phyloP scores from a whole-genome alignment of 176 grass and related monocot genomes.

The sorghum (Sorghum bicolor) region DNA sequence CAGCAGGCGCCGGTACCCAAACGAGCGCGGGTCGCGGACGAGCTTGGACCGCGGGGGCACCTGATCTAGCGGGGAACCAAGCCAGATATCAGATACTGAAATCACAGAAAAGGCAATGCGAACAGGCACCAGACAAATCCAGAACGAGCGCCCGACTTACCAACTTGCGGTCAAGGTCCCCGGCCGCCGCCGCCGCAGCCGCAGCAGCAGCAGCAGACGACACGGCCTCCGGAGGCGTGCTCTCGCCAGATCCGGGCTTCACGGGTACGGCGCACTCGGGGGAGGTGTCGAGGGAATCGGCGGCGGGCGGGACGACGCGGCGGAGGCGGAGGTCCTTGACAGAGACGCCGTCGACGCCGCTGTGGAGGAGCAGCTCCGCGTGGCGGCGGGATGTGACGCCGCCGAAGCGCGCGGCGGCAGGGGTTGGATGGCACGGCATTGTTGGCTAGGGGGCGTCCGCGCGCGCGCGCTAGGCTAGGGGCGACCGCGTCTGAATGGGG shows the following conservation, averaged over 20 bases:
- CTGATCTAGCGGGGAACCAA: not conserved
- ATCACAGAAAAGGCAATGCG: not conserved
- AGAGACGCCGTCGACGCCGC: not conserved
- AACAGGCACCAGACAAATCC: not conserved
- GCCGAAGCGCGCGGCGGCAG: not conserved
- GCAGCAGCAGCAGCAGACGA: not conserved
- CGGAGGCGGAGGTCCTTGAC: constrained; percentile 69
- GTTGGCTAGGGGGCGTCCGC: constrained; percentile 1
- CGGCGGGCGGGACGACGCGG: constrained; percentile 54
- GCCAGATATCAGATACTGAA: not conserved
- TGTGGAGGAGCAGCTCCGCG: constrained; percentile 19
- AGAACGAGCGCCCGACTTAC: constrained; percentile 9
- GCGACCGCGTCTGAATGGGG: not conserved
- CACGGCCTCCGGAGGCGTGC: constrained; percentile 21
- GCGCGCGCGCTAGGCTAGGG: not conserved
- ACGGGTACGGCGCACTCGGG: not conserved
- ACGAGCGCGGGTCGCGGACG: constrained; percentile 37
- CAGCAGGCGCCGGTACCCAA: constrained; percentile 50
- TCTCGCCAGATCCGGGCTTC: constrained; percentile 10
- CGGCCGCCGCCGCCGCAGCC: not conserved
- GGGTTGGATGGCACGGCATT: constrained; percentile 35
- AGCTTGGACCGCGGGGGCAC: constrained; percentile 39
- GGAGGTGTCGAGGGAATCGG: constrained; percentile 27
- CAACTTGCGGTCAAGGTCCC: constrained; percentile 22
- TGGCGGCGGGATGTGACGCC: constrained; percentile 17